These are phyloP conservation scores for Trichoderma parareesei DNA, from an alignment of 495 filamentous ascomycete species.

Conservation along the genomic window DNA sequence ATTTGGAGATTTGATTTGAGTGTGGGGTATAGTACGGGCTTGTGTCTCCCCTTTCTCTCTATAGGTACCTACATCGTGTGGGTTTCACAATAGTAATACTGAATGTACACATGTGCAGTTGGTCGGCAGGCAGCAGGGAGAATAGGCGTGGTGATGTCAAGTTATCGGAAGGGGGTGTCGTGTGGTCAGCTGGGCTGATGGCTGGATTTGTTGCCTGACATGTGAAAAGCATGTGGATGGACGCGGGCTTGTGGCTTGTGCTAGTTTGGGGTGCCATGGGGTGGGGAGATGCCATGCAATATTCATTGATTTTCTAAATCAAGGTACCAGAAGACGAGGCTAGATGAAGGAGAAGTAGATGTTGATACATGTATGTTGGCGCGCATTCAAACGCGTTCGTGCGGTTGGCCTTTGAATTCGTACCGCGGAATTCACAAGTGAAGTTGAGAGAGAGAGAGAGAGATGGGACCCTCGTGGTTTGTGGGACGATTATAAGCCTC, in stretches of 20 bases:
- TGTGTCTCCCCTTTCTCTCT: background rate
- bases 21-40: slow-evolving; percentile 19
- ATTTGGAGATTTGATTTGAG: slow-evolving; percentile 3
- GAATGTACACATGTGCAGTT: too few relatives aligned
- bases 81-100: too few relatives aligned
- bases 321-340: too few relatives aligned
- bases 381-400: too few relatives aligned
- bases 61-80: background rate
- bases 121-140: background rate
- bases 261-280: background rate
- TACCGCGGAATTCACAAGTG: too few relatives aligned
- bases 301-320: too few relatives aligned
- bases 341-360: too few relatives aligned
- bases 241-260: background rate
- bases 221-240: background rate
- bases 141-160: background rate
- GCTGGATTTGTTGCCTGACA: background rate
- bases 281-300: too few relatives aligned
- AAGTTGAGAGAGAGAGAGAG: too few relatives aligned
- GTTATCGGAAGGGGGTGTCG: background rate
- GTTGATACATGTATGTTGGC: too few relatives aligned
- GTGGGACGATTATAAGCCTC: background rate
- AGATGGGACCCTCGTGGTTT: background rate
- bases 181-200: background rate
- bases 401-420: background rate